Evolutionary conservation across 108 stramenopile species (phyloP), one percentile per base, ranked within the genome.

Genomic region (Skeletonema costatum): DNA sequence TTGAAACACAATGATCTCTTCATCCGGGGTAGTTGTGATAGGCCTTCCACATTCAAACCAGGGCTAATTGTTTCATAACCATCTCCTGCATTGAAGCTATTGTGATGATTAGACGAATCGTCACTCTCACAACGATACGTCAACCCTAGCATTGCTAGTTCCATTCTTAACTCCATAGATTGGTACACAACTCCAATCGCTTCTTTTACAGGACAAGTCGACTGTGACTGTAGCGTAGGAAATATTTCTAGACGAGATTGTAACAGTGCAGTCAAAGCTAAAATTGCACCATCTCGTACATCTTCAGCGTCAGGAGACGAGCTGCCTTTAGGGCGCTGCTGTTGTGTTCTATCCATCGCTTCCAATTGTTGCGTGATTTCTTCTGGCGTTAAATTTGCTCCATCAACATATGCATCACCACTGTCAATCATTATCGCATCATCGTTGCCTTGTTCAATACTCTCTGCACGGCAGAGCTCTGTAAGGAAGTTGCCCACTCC

Each of bases 1-100:
- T 69, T 51, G 76, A 96, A 96, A 64, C 92, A 93, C 1, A 91
- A 9, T 1, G 95, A 83, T 42, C 95, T 77, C 35, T 88, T 88
- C 25, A 87, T 78, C 62, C 92, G 81, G 9, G 92, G 90, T 38
- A 96, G 64, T 5, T 66, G 51, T 1, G 92, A 89, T 19, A 93
- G 76, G 10, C 88, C 89, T 30, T 75, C 85, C 51, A 87, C 81
- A 64, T 85, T 35, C 60, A 61, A 60, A 33, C 60, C 77, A 63
- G 32, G 8, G 3, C 83, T 33, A 32, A 39, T 59, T 59, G 66
- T 16, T 62, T 82, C 68, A 64, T 82, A 81, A 14, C 80, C 80
- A 78, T 50, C 67, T 30, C 75, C 86, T 12, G 85, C 76, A 61
- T 31, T 60, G 63, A 66, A 72, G 30, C 25, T 48, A 33, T 56